Evolutionary conservation across 225 moss, liverwort and hornwort genomes (phyloP), one percentile per base, ranked within the genome.

Genomic region (Thuidium tamariscinum): DNA sequence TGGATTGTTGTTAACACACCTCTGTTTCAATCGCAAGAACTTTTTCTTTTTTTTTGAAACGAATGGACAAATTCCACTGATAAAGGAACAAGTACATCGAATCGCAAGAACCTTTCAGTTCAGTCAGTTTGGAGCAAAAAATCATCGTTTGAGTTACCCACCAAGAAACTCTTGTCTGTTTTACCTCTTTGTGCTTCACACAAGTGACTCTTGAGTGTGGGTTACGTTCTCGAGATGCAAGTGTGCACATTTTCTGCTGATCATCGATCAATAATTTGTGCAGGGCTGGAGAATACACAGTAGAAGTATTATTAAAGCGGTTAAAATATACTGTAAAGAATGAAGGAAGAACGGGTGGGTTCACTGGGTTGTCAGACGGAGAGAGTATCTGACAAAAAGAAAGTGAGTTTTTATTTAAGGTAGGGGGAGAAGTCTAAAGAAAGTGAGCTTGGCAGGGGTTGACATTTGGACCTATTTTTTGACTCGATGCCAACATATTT

Each of bases 401-500:
- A n/a, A 23, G 32, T 61, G 37, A 29, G 57, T 36, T 15, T 62
- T 72, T 57, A 29, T 63, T 80, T 75, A 23, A 54, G 64, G 30
- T 19, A 16, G 49, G n/a, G 39, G 44, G 67, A 22, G 37, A 16
- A 34, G 34, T 20, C 78, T 46, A 87, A 85, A 85, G 32, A 84
- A 78, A 84, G 87, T 51, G 57, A 76, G 81, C 77, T 81, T 87
- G 72, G 72, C 77, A 77, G 65, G 65, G 42, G 89, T 87, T 91
- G 87, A 89, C 87, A 87, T 85, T 85, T 13, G 21, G 79, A 55
- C 66, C 89, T 91, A 74, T 82, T 79, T 83, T 79, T 59, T 71
- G 79, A 84, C 77, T 36, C 51, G 51, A 42, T 89, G 61, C 87
- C 89, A 89, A 79, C 34, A 74, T 91, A 89, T 91, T 91, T 91